Base-by-base conservation (phyloP, 2,329 filamentous ascomycete genomes). In the Microcyclosporella mali region DNA sequence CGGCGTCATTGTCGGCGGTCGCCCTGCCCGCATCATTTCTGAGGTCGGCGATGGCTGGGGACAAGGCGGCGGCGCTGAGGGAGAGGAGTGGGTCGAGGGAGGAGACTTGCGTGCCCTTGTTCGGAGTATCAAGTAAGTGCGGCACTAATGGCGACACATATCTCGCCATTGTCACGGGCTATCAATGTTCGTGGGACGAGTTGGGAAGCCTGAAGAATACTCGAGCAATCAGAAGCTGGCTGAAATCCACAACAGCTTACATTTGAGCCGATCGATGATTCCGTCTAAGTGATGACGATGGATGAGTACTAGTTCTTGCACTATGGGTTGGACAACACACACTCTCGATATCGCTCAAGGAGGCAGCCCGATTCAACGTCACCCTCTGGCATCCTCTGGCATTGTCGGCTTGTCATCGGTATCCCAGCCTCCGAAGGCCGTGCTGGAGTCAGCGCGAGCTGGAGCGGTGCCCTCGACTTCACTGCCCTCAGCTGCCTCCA, bases 1-100 rank as follows among this genome's bases (percentile, higher is more conserved):
- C 60, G 94, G 92, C 63, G 89, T 83, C 42, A 79, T 97, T 42
- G 88, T 98, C n/a, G 90, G 83, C 0, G 88, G 88, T 0, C 73
- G 78, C 59, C 88, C 88, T 1, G 88, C 82, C 0, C 73, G 84
- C 43, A 83, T 94, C 36, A 76, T 94, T 3, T 88, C 85, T 1
- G 88, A 94, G 68, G 75, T 94, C 2, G 79, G 81, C 0, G 84
- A 88, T 60, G 84, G 85, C 3, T 69, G 69, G 66, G 68, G 72
- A 25, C 67, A 68, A 38, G 64, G 66, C 2, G 65, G 64, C 4
- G 63, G 63, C 14, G 67, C 60, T 6, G 65, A 64, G 6, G 68
- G 66, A 28, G 68, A 69, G 53, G 69, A 67, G 36, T 70, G 66
- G 63, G 67, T 73, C 16, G 70, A 73, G 54, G 71, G 71, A 14